Percentiles rank a stretch among this genome's conserved stretches.
Conservation (phyloP, 306 rosid species). For the Gastrolobium bilobum region DNA sequence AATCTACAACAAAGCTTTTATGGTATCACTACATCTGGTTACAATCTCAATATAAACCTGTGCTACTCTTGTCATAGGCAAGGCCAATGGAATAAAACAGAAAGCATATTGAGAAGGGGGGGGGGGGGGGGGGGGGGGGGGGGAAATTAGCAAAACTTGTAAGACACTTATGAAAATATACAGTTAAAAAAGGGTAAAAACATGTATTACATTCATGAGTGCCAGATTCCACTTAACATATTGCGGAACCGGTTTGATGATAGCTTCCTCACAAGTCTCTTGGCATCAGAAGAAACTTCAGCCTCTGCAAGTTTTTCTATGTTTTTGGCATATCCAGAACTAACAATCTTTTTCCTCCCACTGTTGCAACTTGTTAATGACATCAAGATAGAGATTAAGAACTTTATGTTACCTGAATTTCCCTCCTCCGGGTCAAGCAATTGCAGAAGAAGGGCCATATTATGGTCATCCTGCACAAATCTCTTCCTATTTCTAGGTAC, state of each 20-base stretch:
- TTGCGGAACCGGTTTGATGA: slow-evolving; percentile 78
- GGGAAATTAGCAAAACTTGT: slow-evolving; percentile 57
- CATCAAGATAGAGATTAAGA: slow-evolving; percentile 72
- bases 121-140: slow-evolving; percentile 41
- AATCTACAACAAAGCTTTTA: slow-evolving; percentile 52
- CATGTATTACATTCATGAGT: slow-evolving; percentile 66
- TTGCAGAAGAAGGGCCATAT: slow-evolving; percentile 73
- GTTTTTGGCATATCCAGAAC: slow-evolving; percentile 80
- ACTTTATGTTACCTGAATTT: slow-evolving; percentile 74
- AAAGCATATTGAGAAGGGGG: slow-evolving; percentile 35
- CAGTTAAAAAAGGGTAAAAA: slow-evolving; percentile 51
- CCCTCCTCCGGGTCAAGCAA: slow-evolving; percentile 75
- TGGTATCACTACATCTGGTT: slow-evolving; percentile 60
- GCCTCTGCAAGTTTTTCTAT: slow-evolving; percentile 85
- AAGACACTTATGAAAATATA: slow-evolving; percentile 66
- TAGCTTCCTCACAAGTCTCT: slow-evolving; percentile 80
- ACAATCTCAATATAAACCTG: slow-evolving; percentile 59
- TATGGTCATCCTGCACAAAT: slow-evolving; percentile 83
- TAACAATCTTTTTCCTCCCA: slow-evolving; percentile 81
- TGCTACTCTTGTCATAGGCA: slow-evolving; percentile 46
- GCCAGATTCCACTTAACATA: slow-evolving; percentile 87
- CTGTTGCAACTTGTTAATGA: slow-evolving; percentile 82
- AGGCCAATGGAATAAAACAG: slow-evolving; percentile 45
- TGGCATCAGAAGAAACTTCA: slow-evolving; percentile 84
- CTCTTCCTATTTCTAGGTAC: slow-evolving; percentile 78